These are phyloP conservation scores for Cnidoscolus chayamansa DNA, from an alignment of 441 rosid genomes.

Conservation along the genomic window DNA sequence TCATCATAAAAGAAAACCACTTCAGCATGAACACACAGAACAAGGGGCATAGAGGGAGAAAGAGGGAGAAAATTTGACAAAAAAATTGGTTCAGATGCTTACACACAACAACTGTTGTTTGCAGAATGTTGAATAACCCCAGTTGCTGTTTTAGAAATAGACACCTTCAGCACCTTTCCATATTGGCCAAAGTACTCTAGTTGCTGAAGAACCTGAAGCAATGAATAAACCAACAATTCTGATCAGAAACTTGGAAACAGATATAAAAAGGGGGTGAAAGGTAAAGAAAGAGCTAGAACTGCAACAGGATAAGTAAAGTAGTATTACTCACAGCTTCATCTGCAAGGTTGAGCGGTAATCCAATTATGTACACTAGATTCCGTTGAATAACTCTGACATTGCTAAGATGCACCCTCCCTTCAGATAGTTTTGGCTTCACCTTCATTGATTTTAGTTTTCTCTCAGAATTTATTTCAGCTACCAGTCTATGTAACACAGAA, in stretches of 20 bases:
- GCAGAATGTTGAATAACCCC: conserved; percentile 65
- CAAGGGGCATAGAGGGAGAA: neutral
- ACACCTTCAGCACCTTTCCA: conserved; percentile 74
- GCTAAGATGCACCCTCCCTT: conserved; percentile 42
- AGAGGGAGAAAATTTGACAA: neutral
- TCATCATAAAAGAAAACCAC: neutral
- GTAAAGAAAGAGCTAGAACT: neutral
- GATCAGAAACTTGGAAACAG: neutral
- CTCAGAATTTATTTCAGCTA: conserved; percentile 39
- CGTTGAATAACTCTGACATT: conserved; percentile 44
- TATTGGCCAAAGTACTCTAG: conserved; percentile 76
- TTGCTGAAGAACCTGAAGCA: conserved; percentile 49
- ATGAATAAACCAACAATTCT: conserved; percentile 2
- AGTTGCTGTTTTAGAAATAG: conserved; percentile 61
- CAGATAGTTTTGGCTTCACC: conserved; percentile 35
- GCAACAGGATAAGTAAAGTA: neutral
- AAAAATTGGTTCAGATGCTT: conserved; percentile 27
- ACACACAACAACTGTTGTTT: conserved; percentile 79
- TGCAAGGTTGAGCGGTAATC: conserved; percentile 37
- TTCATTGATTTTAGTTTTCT: conserved; percentile 38
- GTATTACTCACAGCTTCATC: conserved; percentile 33
- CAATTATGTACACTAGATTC: conserved; percentile 45
- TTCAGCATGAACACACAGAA: neutral
- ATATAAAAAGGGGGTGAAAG: neutral
- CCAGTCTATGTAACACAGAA: conserved; percentile 27